These are phyloP conservation scores for Mycena vitilis DNA, from an alignment of 768 basidiomycete genomes.

Conservation along the genomic window DNA sequence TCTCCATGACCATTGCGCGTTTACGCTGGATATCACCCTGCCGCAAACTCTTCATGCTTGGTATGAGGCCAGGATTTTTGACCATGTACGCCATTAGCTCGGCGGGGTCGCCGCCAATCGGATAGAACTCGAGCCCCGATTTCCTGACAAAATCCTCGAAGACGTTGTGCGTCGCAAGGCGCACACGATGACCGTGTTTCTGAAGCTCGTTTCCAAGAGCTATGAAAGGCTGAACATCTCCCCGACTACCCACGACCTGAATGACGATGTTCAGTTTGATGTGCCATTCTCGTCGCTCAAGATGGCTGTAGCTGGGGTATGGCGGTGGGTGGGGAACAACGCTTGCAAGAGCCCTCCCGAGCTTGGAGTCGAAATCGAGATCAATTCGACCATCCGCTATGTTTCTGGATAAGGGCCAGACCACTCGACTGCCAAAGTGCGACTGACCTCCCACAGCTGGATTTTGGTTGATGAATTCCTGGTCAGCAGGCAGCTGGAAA, in stretches of 20 bases:
- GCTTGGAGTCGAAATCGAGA: constrained; percentile 28
- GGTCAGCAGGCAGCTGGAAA: neutral
- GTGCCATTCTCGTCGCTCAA: constrained; percentile 23
- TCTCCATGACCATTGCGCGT: constrained; percentile 54
- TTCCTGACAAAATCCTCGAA: constrained; percentile 54
- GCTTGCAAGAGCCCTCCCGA: constrained; percentile 24
- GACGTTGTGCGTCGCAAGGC: constrained; percentile 57
- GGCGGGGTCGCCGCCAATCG: constrained; percentile 58
- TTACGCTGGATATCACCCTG: constrained; percentile 59
- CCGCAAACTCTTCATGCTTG: constrained; percentile 51
- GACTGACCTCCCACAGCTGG: constrained; percentile 24
- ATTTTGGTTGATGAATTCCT: constrained; percentile 10
- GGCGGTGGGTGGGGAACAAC: constrained; percentile 23
- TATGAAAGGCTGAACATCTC: constrained; percentile 61
- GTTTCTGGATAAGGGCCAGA: neutral
- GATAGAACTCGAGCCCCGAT: constrained; percentile 54
- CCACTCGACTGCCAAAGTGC: too few relatives aligned
- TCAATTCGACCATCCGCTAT: constrained; percentile 32
- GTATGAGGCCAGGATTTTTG: constrained; percentile 59
- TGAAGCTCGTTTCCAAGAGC: constrained; percentile 52
- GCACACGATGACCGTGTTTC: constrained; percentile 53
- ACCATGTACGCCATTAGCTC: constrained; percentile 64
- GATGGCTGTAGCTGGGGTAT: neutral
- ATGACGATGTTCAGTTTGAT: constrained; percentile 37
- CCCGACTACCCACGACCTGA: constrained; percentile 40